Base-by-base conservation (phyloP, 257 asterid species). In the Mentha longifolia region DNA sequence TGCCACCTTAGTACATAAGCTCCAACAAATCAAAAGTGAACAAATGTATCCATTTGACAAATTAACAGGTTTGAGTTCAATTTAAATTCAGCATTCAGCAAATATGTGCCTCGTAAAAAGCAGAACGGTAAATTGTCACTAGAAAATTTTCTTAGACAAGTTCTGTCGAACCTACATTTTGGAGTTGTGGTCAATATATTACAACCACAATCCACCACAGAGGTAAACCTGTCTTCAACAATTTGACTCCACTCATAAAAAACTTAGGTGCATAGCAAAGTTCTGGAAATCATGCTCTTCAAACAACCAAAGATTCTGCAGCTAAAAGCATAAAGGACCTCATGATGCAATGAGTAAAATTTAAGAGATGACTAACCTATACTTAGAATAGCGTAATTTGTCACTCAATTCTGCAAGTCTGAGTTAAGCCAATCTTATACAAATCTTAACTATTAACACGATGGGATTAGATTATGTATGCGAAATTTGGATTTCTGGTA, bases 401-500 rank as follows among this genome's bases (percentile, higher is more conserved):
- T 30, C 7, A 28, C 10, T 17, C 5, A 14, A 42, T 19, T 16
- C 41, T n/a, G 4, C 3, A 22, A 7, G 6, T 16, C n/a, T 2
- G 8, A 49, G 43, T 16, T 5, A 66, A 39, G 20, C 16, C 43
- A 75, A 41, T 31, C 61, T 3, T 39, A 8, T 39, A 3, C 33
- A 42, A 14, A 55, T 55, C 20, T 62, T 56, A 10, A 61, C 15
- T 59, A 15, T 7, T 52, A 50, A 71, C 28, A 4, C 56, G 15
- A 17, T 30, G 46, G 74, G 28, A 67, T 15, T 17, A 61, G 25
- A 50, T 54, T 20, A 37, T 50, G 58, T 42, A 56, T 15, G 57
- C 35, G 17, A 63, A 63, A 15, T 77, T 56, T 19, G 51, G 69
- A 55, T 51, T 39, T 30, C 55, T 6, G 68, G 55, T 47, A 46